These are phyloP conservation scores for Trichoderma citrinoviride DNA, from an alignment of 2,329 filamentous ascomycete genomes.

Conservation along the genomic window DNA sequence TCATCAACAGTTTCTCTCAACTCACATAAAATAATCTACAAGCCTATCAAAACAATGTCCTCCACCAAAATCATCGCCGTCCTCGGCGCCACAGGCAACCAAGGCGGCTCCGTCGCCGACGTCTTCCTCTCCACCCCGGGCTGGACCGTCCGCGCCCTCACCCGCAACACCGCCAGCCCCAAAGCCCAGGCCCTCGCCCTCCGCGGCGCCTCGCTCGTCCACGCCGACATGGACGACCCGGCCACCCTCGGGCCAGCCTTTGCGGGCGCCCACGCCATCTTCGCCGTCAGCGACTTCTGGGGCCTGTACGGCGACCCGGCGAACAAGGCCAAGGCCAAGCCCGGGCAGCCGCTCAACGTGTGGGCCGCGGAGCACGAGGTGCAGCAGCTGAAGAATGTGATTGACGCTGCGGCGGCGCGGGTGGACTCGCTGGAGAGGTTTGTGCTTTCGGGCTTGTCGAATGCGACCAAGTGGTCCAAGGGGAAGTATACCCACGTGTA, in stretches of 20 bases:
- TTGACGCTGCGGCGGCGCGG: slow-evolving; percentile 36
- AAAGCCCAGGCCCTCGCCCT: slow-evolving; percentile 24
- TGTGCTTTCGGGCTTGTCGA: slow-evolving; percentile 38
- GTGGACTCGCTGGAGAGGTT: slow-evolving; percentile 37
- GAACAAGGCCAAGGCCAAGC: slow-evolving; percentile 7
- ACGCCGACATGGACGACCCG: slow-evolving; percentile 26
- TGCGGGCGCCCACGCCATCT: slow-evolving; percentile 29
- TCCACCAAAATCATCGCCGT: not conserved
- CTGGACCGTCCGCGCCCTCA: slow-evolving; percentile 30
- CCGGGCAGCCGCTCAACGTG: slow-evolving; percentile 24
- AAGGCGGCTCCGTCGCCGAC: slow-evolving; percentile 26
- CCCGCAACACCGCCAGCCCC: slow-evolving; percentile 26
- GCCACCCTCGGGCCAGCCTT: slow-evolving; percentile 26
- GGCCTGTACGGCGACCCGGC: slow-evolving; percentile 1
- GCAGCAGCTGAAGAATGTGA: slow-evolving; percentile 37
- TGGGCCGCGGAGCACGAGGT: slow-evolving; percentile 30
- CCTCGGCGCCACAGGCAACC: slow-evolving; percentile 16
- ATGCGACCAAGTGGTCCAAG: slow-evolving; percentile 30
- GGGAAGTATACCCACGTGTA: slow-evolving; percentile 5
- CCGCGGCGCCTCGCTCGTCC: slow-evolving; percentile 28
- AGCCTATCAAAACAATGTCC: not conserved
- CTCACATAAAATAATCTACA: not conserved
- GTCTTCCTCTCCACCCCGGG: slow-evolving; percentile 23
- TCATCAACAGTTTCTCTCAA: not conserved
- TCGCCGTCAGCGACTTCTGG: slow-evolving; percentile 33